Percentiles rank a stretch among this genome's conserved stretches.
Conservation (phyloP, 2,329 filamentous ascomycete genomes). For the Talaromyces pinophilus region DNA sequence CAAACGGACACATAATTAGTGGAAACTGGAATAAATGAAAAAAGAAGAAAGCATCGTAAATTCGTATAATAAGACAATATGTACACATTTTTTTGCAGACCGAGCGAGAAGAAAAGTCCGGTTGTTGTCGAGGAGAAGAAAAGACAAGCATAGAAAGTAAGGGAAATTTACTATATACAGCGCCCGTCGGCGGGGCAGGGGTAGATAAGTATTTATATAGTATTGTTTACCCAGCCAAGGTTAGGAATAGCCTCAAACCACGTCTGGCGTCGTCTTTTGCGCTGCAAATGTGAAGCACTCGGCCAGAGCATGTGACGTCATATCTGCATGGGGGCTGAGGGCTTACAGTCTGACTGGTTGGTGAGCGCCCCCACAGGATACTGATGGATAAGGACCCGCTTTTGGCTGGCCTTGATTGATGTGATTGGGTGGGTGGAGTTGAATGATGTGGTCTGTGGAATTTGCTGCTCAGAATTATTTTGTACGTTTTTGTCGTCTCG, state of each 20-base stretch:
- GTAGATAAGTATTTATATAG: not conserved
- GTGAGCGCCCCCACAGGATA: not conserved
- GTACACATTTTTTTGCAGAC: not conserved
- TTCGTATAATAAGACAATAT: not conserved
- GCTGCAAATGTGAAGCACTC: not conserved
- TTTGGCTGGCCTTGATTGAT: not conserved
- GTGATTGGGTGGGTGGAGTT: not conserved
- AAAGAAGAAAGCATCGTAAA: not conserved
- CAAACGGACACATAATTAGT: not conserved
- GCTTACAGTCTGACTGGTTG: not conserved
- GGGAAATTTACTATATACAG: no score
- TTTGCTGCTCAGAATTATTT: no score
- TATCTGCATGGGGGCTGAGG: not conserved
- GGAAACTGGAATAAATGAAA: not conserved
- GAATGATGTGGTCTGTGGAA: not conserved
- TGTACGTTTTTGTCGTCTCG: no score
- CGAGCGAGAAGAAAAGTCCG: not conserved
- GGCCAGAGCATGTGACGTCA: not conserved
- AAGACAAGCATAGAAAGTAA: not conserved
- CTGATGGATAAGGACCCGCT: not conserved
- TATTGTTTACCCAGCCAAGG: not conserved
- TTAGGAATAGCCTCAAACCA: slow-evolving; percentile 10
- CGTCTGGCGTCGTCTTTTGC: not conserved
- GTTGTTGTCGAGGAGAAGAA: not conserved
- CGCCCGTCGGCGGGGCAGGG: not conserved